Conservation (phyloP, 805 yeast genomes). For the Saturnispora mendoncae region DNA sequence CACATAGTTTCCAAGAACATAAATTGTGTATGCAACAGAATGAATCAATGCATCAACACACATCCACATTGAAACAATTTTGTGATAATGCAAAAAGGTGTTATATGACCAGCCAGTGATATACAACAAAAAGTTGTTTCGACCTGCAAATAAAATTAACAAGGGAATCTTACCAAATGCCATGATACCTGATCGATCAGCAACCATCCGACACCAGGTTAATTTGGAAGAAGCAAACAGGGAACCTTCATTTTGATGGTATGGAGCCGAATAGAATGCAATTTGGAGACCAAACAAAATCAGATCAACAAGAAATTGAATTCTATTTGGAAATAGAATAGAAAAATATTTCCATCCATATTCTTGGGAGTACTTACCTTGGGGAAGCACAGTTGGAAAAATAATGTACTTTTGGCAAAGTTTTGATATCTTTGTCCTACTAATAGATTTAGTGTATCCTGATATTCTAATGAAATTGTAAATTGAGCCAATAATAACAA, state of each 20-base stretch:
- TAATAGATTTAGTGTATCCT: constrained; percentile 24
- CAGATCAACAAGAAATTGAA: constrained; percentile 9
- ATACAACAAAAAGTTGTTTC: constrained; percentile 36
- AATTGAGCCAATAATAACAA: constrained; percentile 30
- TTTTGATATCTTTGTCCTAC: constrained; percentile 6
- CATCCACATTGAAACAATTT: constrained; percentile 51
- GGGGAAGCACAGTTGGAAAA: constrained; percentile 31
- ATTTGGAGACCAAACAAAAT: constrained; percentile 8
- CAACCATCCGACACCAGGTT: constrained; percentile 24
- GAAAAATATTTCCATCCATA: constrained; percentile 15
- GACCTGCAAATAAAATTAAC: constrained; percentile 37
- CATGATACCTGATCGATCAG: constrained; percentile 32
- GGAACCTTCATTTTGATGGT: constrained; percentile 12
- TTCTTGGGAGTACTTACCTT: constrained; percentile 16
- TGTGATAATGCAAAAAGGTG: constrained; percentile 49
- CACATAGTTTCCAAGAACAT: constrained; percentile 10
- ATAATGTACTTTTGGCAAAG: constrained; percentile 27
- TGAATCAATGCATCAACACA: constrained; percentile 33
- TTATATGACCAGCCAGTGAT: constrained; percentile 36
- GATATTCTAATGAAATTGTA: constrained; percentile 26
- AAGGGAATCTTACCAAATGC: constrained; percentile 33
- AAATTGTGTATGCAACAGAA: constrained; percentile 27
- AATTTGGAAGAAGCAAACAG: constrained; percentile 24
- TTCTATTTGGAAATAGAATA: constrained; percentile 10
- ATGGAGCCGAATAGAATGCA: constrained; percentile 11